Percentiles rank a stretch among this genome's conserved stretches.
Conservation (phyloP, 441 rosid genomes). For the Pelargonium fulgidum region DNA sequence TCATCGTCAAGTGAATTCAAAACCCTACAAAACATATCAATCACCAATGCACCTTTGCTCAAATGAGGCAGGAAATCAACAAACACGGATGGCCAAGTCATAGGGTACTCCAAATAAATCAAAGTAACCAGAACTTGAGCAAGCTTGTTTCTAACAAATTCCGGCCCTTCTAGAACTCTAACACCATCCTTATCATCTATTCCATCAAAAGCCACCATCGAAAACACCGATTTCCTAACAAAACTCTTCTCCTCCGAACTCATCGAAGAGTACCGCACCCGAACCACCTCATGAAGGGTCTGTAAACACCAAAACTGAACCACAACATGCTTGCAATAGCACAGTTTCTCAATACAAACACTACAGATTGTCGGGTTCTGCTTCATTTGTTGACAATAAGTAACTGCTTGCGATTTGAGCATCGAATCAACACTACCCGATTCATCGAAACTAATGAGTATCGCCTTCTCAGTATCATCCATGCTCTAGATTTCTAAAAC, state of each 20-base stretch:
- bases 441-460: slow-evolving; percentile 67
- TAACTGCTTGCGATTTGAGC: slow-evolving; percentile 54
- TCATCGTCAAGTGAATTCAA: slow-evolving; percentile 85
- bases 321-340: slow-evolving; percentile 49
- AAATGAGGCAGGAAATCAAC: slow-evolving; percentile 57
- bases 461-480: slow-evolving; percentile 86
- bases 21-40: slow-evolving; percentile 89
- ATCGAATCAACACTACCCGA: slow-evolving; percentile 45
- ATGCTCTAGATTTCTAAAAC: slow-evolving; percentile 19
- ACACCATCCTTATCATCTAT: slow-evolving; percentile 39
- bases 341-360: slow-evolving; percentile 64
- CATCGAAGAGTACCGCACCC: slow-evolving; percentile 36
- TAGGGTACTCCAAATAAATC: slow-evolving; percentile 81
- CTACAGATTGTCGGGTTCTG: slow-evolving; percentile 45
- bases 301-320: slow-evolving; percentile 97
- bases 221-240: slow-evolving; percentile 54
- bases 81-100: slow-evolving; percentile 68
- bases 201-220: slow-evolving; percentile 54
- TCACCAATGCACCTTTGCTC: slow-evolving; percentile 57
- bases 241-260: slow-evolving; percentile 52
- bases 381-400: slow-evolving; percentile 53
- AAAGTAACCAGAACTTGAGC: slow-evolving; percentile 83
- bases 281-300: slow-evolving; percentile 64
- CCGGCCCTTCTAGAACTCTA: slow-evolving; percentile 56
- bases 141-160: slow-evolving; percentile 81